phyloP scores from a whole-genome alignment of 2,329 filamentous ascomycete genomes.

The Talaromyces funiculosus region DNA sequence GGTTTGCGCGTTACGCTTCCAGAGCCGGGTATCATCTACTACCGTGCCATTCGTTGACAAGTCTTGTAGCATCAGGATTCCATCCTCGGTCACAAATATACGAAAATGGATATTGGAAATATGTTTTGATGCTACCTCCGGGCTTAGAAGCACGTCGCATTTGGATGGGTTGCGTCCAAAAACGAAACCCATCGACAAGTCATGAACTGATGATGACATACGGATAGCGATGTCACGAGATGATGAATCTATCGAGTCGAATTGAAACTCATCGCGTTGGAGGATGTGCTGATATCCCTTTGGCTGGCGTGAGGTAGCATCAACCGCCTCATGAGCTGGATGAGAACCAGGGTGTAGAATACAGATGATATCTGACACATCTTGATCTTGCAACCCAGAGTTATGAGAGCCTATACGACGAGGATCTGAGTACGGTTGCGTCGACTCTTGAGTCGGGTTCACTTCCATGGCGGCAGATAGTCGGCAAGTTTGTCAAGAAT shows the following conservation, averaged over 20 bases:
- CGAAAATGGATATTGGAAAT: conserved; percentile 96
- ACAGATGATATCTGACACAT: conserved; percentile 83
- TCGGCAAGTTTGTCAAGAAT: neutral
- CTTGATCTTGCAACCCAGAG: conserved; percentile 74
- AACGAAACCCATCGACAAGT: conserved; percentile 66
- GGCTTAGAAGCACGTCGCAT: conserved; percentile 68
- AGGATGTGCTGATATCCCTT: conserved; percentile 56
- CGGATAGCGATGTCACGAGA: conserved; percentile 67
- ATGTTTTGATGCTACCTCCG: conserved; percentile 63
- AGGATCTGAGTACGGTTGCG: conserved; percentile 75
- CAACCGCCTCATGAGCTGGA: conserved; percentile 66
- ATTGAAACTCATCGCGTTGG: conserved; percentile 42
- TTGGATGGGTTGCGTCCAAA: conserved; percentile 71
- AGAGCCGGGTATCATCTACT: conserved; percentile 68
- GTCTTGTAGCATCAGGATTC: conserved; percentile 86
- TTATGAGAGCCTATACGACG: conserved; percentile 72
- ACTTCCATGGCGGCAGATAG: conserved; percentile 27
- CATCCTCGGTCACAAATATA: conserved; percentile 82
- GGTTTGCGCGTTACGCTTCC: conserved; percentile 44
- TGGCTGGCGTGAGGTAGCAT: conserved; percentile 43
- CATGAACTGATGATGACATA: conserved; percentile 67
- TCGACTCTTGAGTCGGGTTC: conserved; percentile 55
- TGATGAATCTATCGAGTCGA: conserved; percentile 31
- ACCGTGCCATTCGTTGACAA: conserved; percentile 92
- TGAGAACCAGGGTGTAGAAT: conserved; percentile 75